Evolutionary conservation across 140 eudicot species (phyloP).

Genomic region (Ambrosia hybrid): DNA sequence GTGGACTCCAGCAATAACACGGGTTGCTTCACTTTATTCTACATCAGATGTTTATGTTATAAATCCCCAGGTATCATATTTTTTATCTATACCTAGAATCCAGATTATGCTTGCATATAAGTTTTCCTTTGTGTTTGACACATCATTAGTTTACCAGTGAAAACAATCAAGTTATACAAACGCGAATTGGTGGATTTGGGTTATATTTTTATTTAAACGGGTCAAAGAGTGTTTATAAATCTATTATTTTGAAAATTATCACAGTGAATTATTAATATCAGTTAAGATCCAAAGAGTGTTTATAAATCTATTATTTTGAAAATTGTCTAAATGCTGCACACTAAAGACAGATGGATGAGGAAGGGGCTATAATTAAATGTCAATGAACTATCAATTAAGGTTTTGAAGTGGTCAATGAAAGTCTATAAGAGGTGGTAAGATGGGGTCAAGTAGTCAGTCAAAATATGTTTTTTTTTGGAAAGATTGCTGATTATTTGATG

Average conservation of each 20-base stretch:
- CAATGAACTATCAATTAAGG: conserved; percentile 77
- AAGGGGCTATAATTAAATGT: conserved; percentile 60
- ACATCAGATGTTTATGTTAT: conserved; percentile 96
- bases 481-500: too few species aligned
- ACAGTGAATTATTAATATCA: too few species aligned
- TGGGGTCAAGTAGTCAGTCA: too few species aligned
- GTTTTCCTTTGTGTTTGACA: not conserved
- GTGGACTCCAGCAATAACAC: conserved; percentile 94
- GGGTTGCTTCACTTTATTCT: conserved; percentile 93
- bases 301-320: too few species aligned
- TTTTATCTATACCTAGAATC: not conserved
- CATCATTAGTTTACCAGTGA: not conserved
- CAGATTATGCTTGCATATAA: not conserved
- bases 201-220: not conserved
- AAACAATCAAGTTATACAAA: not conserved
- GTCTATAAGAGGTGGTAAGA: conserved; percentile 5
- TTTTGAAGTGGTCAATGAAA: conserved; percentile 60
- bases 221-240: not conserved
- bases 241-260: too few species aligned
- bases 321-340: conserved; percentile 72
- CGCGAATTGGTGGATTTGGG: not conserved
- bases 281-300: too few species aligned
- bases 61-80: conserved; percentile 73
- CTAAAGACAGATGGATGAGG: conserved; percentile 80
- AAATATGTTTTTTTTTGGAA: too few species aligned